Conservation (phyloP, 345 rosid species). For the Combretum micranthum region DNA sequence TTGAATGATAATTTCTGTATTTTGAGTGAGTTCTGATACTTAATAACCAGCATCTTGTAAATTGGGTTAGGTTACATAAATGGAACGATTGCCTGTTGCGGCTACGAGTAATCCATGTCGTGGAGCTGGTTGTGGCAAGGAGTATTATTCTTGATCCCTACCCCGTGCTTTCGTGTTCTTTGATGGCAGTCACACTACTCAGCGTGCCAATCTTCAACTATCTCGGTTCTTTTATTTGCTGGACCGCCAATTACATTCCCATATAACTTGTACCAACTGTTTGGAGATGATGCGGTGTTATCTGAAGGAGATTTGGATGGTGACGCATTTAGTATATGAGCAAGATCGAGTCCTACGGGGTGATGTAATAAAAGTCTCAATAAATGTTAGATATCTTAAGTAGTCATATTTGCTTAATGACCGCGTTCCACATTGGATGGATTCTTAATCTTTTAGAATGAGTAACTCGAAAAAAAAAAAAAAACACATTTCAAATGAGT, state of each 20-base stretch:
- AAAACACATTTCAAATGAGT: too few species aligned
- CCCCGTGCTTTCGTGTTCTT: conserved; percentile 10
- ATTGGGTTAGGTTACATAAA: conserved; percentile 21
- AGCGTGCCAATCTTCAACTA: conserved; percentile 8
- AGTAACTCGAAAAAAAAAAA: too few species aligned
- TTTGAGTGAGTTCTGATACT: too few species aligned
- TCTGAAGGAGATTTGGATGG: too few species aligned
- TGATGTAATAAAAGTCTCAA: too few species aligned
- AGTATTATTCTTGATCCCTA: conserved; percentile 1
- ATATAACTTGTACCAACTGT: conserved; percentile 25
- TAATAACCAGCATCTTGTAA: not conserved
- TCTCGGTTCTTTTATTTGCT: conserved; percentile 12
- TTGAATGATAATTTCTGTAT: too few species aligned
- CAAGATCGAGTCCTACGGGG: too few species aligned
- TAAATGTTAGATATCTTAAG: too few species aligned
- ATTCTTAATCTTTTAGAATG: too few species aligned
- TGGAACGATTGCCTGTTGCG: conserved; percentile 29
- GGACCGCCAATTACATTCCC: conserved; percentile 17
- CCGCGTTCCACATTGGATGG: too few species aligned
- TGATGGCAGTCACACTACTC: conserved; percentile 9
- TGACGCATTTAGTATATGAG: too few species aligned
- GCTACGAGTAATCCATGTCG: conserved; percentile 18
- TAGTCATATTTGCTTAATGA: too few species aligned
- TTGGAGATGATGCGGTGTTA: not conserved
- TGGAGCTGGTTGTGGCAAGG: conserved; percentile 7